These are phyloP conservation scores for Candida dendrica DNA, from an alignment of 805 yeast genomes.

Conservation along the genomic window DNA sequence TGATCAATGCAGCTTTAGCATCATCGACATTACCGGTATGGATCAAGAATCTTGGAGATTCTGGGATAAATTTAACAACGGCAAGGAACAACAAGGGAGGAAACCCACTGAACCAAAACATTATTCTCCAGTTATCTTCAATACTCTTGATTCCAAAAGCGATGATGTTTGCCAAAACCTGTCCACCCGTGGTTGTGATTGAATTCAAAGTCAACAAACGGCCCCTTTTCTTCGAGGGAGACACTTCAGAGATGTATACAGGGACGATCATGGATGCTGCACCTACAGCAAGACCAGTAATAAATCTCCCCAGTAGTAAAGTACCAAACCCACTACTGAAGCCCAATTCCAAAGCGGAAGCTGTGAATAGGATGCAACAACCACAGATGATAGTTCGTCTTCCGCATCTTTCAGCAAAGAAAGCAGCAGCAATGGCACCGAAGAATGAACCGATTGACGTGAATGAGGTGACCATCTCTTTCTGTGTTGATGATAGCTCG, in stretches of 20 bases:
- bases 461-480: conserved; percentile 36
- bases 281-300: conserved; percentile 71
- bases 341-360: conserved; percentile 44
- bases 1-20: conserved; percentile 37
- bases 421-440: conserved; percentile 45
- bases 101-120: conserved; percentile 30
- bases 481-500: conserved; percentile 26
- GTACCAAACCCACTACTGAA: conserved; percentile 31
- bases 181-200: conserved; percentile 43
- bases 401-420: conserved; percentile 44
- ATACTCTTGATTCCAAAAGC: conserved; percentile 25
- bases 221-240: conserved; percentile 35
- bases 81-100: conserved; percentile 34
- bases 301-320: conserved; percentile 46
- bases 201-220: conserved; percentile 30
- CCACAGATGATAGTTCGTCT: conserved; percentile 29
- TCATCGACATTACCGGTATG: conserved; percentile 22
- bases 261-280: conserved; percentile 64
- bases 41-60: conserved; percentile 40
- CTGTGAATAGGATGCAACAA: conserved; percentile 38
- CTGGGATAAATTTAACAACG: conserved; percentile 38
- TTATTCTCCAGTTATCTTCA: conserved; percentile 30
- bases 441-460: conserved; percentile 49
- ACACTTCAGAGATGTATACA: conserved; percentile 45
- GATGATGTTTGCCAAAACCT: conserved; percentile 35